Evolutionary conservation across 169 alveolate genomes (phyloP).

Genomic region (Babesia bigemina): DNA sequence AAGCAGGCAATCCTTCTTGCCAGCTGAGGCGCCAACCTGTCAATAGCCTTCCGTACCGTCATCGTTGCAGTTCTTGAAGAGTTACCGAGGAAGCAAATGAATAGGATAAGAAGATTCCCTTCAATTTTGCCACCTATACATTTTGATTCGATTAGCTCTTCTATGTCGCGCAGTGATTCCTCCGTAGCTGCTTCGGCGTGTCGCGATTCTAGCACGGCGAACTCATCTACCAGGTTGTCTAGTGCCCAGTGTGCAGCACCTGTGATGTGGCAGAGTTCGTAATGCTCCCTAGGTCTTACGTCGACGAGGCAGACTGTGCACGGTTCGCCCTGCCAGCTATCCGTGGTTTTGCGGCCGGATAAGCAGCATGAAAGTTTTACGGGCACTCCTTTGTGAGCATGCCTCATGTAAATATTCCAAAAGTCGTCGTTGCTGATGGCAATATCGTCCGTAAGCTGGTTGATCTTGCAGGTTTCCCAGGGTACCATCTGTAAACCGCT

Average conservation of each 20-base stretch:
- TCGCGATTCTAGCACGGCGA: neutral
- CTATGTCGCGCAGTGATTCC: neutral
- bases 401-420: constrained; percentile 41
- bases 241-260: constrained; percentile 53
- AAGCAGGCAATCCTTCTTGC: constrained; percentile 4
- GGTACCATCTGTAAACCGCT: constrained; percentile 23
- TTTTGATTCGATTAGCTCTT: neutral
- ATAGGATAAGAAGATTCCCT: constrained; percentile 8
- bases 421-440: constrained; percentile 36
- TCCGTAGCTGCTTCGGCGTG: neutral
- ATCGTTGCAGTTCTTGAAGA: constrained; percentile 45
- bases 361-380: neutral
- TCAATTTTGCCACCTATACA: neutral
- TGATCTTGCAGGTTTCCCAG: constrained; percentile 9
- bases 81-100: constrained; percentile 55
- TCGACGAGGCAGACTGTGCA: constrained; percentile 48
- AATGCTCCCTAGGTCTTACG: constrained; percentile 56
- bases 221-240: constrained; percentile 26
- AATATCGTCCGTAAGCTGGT: constrained; percentile 44
- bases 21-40: neutral
- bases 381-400: constrained; percentile 30
- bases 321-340: constrained; percentile 47
- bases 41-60: constrained; percentile 8
- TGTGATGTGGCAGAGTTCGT: constrained; percentile 38
- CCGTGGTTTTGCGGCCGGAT: too few species aligned